Percentiles rank a stretch among this genome's conserved stretches.
These are phyloP conservation scores for Bacidia rubella DNA, from an alignment of 495 filamentous ascomycete species.

Conservation along the genomic window DNA sequence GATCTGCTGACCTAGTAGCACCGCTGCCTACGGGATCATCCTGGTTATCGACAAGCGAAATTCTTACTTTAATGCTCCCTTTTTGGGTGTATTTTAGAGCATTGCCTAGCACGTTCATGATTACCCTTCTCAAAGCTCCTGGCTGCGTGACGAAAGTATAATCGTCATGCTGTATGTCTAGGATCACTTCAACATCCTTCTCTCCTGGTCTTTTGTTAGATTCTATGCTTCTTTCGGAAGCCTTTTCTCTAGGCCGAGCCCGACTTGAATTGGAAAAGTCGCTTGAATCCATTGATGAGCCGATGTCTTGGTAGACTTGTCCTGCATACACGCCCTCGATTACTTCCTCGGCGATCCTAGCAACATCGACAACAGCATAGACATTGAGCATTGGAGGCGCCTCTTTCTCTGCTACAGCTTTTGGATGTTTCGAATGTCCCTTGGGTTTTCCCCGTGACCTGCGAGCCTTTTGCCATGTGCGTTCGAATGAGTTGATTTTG, in stretches of 20 bases:
- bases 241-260: constrained; percentile 10
- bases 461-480: constrained; percentile 19
- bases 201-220: background rate
- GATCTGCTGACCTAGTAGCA: background rate
- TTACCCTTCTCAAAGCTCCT: constrained; percentile 49
- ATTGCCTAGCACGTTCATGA: constrained; percentile 72
- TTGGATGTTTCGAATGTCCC: constrained; percentile 18
- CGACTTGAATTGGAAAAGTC: constrained; percentile 6
- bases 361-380: constrained; percentile 23
- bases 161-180: constrained; percentile 48
- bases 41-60: constrained; percentile 28
- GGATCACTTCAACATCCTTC: constrained; percentile 40
- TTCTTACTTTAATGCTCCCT: constrained; percentile 49
- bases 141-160: constrained; percentile 57
- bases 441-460: constrained; percentile 20
- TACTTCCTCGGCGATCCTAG: constrained; percentile 34
- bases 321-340: constrained; percentile 27
- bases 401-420: constrained; percentile 18
- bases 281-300: constrained; percentile 12
- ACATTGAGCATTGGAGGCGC: constrained; percentile 30
- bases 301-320: constrained; percentile 17
- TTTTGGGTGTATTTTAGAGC: constrained; percentile 63
- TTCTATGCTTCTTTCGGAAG: constrained; percentile 19
- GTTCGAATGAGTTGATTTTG: constrained; percentile 48
- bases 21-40: constrained; percentile 5